Percentiles rank a stretch among this genome's conserved stretches.
These are phyloP conservation scores for Tetramitus jugosus DNA, from an alignment of 208 protist genomes.

Conservation along the genomic window DNA sequence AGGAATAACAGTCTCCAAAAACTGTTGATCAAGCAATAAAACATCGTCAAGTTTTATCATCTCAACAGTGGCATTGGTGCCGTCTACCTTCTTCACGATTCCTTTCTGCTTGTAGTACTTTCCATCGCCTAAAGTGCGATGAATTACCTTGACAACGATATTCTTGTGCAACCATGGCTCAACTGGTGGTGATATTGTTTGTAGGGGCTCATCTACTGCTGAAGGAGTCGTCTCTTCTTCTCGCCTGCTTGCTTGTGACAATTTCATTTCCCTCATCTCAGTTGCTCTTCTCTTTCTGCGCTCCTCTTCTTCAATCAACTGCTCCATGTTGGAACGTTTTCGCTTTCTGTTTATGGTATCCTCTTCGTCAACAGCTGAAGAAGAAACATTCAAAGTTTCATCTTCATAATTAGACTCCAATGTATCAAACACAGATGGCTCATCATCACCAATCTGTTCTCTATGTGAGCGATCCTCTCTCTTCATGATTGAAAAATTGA, in stretches of 20 bases:
- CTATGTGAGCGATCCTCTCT: neutral
- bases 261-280: neutral
- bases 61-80: neutral
- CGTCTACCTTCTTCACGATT: constrained; percentile 2
- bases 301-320: neutral
- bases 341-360: neutral
- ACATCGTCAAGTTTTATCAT: neutral
- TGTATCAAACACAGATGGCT: too few species aligned
- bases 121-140: neutral
- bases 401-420: too few species aligned
- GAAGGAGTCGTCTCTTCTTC: neutral
- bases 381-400: too few species aligned
- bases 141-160: constrained; percentile 26
- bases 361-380: too few species aligned
- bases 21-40: constrained; percentile 19
- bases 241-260: neutral
- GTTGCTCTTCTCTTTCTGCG: neutral
- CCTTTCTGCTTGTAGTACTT: constrained; percentile 30
- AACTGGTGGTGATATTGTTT: neutral
- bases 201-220: neutral
- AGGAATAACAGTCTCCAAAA: constrained; percentile 29
- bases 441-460: too few species aligned
- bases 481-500: neutral
- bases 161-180: constrained; percentile 13
- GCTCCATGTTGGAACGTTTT: neutral